Conservation (phyloP, 2,329 filamentous ascomycete species). For the Talaromyces sp. region DNA sequence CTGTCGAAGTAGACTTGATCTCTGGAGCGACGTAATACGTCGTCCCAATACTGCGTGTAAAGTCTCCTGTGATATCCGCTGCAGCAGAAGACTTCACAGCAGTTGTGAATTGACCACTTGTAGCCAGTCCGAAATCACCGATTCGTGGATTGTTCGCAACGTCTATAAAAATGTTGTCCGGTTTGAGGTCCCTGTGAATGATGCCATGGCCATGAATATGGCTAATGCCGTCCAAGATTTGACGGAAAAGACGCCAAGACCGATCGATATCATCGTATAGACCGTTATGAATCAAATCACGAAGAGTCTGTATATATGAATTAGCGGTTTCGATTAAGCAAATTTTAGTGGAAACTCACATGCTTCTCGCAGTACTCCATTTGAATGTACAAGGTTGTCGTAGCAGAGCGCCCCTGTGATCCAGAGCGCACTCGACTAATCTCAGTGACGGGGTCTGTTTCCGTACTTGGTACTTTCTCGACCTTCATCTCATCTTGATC, state of each 20-base stretch:
- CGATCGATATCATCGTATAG: conserved; percentile 69
- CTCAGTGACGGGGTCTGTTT: conserved; percentile 26
- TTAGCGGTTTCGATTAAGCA: conserved; percentile 1
- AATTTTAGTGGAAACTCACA: conserved; percentile 40
- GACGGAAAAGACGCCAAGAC: conserved; percentile 84
- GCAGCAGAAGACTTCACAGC: conserved; percentile 32
- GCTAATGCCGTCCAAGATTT: conserved; percentile 80
- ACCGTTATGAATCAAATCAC: conserved; percentile 75
- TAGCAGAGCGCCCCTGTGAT: conserved; percentile 49
- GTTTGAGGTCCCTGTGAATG: conserved; percentile 92
- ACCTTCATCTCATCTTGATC: conserved; percentile 25
- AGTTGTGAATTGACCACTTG: conserved; percentile 62
- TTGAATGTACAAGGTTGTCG: conserved; percentile 85
- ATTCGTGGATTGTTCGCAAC: conserved; percentile 86
- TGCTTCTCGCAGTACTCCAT: conserved; percentile 98
- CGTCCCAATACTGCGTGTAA: conserved; percentile 61
- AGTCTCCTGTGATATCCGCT: conserved; percentile 28
- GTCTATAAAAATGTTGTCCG: conserved; percentile 96
- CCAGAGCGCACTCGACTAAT: conserved; percentile 40
- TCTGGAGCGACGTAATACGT: conserved; percentile 92
- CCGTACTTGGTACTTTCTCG: conserved; percentile 18
- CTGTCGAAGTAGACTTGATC: conserved; percentile 66
- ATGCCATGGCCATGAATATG: conserved; percentile 89
- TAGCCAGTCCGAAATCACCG: conserved; percentile 92
- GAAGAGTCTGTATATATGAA: conserved; percentile 57